A percentile compares a stretch with the other conserved stretches of the same genome.
Conservation (phyloP, 768 basidiomycete genomes). For the Suillus weaverae region DNA sequence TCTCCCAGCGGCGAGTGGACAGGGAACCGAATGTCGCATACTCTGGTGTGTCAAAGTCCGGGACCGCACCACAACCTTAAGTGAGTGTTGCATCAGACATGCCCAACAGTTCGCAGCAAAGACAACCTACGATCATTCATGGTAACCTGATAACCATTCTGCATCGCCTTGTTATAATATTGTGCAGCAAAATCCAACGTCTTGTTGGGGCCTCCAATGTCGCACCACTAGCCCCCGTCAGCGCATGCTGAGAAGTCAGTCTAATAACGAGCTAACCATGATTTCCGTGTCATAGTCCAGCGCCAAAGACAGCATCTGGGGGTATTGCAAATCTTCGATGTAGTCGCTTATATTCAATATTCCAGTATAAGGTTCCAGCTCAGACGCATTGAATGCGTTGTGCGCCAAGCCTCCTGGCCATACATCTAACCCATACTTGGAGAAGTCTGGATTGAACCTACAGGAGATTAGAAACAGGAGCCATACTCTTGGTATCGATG, state of each 20-base stretch:
- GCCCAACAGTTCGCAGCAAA: neutral
- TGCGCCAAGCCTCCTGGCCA: slow-evolving; percentile 58
- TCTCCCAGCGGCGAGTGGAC: slow-evolving; percentile 54
- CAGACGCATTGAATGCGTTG: slow-evolving; percentile 46
- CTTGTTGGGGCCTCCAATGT: slow-evolving; percentile 53
- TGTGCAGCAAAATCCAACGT: slow-evolving; percentile 45
- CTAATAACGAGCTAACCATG: slow-evolving; percentile 39
- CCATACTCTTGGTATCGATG: neutral
- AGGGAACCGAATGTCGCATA: slow-evolving; percentile 48
- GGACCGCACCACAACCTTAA: slow-evolving; percentile 47
- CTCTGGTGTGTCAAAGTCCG: slow-evolving; percentile 59
- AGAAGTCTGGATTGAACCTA: slow-evolving; percentile 58
- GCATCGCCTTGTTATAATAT: slow-evolving; percentile 46
- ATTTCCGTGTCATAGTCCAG: slow-evolving; percentile 52
- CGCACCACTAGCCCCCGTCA: slow-evolving; percentile 47
- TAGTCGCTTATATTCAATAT: slow-evolving; percentile 50
- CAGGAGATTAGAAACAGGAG: neutral
- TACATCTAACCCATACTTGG: slow-evolving; percentile 46
- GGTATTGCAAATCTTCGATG: slow-evolving; percentile 48
- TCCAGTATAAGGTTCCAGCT: slow-evolving; percentile 57
- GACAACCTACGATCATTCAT: slow-evolving; percentile 41
- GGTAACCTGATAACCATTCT: slow-evolving; percentile 45
- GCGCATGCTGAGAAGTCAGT: neutral
- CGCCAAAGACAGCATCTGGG: slow-evolving; percentile 52
- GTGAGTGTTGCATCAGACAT: neutral